A percentile compares a stretch with the other conserved stretches of the same genome.
phyloP scores from a whole-genome alignment of 495 filamentous ascomycete species.

The Delitschia confertaspora region DNA sequence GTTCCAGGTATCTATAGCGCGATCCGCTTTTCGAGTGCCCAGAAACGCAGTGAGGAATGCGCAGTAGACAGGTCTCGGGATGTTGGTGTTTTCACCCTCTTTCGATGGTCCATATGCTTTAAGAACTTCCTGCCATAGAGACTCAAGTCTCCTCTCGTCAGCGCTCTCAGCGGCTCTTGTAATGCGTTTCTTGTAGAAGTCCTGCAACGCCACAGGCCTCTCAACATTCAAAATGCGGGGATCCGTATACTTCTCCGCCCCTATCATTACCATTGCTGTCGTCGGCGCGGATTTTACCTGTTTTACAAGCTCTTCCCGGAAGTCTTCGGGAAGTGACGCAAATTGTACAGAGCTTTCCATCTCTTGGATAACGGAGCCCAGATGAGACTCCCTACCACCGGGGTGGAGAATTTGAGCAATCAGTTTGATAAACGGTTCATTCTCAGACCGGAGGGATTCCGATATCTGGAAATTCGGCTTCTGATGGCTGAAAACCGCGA shows the following conservation, averaged over 20 bases:
- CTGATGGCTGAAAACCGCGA: constrained; percentile 10
- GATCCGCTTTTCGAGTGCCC: constrained; percentile 39
- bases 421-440: constrained; percentile 7
- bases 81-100: constrained; percentile 1
- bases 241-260: not conserved
- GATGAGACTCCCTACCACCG: not conserved
- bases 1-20: constrained; percentile 51
- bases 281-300: constrained; percentile 7
- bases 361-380: not conserved
- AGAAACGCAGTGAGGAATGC: constrained; percentile 48
- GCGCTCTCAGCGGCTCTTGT: not conserved
- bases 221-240: too few relatives aligned
- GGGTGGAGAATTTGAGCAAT: constrained; percentile 1
- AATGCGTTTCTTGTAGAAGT: constrained; percentile 5
- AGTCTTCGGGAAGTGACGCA: constrained; percentile 5
- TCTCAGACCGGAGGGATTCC: constrained; percentile 1
- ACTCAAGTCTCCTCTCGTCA: constrained; percentile 3
- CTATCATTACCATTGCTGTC: constrained; percentile 4
- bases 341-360: not conserved
- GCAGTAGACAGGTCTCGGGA: constrained; percentile 37
- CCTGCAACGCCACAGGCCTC: not conserved
- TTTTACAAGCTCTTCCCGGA: constrained; percentile 28
- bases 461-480: not conserved
- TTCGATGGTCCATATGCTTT: constrained; percentile 1
- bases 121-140: constrained; percentile 9